phyloP scores from a whole-genome alignment of 2,329 filamentous ascomycete genomes.

The Talaromyces atroroseus region DNA sequence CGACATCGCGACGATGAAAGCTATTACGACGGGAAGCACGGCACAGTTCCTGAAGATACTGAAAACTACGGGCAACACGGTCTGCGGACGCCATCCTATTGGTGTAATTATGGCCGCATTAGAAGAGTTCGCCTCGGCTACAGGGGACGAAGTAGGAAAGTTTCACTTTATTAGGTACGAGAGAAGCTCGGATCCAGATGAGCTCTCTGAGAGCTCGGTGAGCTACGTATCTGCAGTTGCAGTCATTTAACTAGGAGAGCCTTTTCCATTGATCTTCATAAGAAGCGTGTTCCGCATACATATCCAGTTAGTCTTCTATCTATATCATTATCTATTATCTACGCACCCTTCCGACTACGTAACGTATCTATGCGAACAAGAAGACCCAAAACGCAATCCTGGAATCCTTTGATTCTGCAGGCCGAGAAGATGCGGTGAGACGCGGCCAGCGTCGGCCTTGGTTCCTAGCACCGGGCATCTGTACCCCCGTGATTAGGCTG shows the following conservation, averaged over 20 bases:
- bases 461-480: too few relatives aligned
- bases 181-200: slow-evolving; percentile 69
- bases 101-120: slow-evolving; percentile 86
- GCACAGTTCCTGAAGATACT: slow-evolving; percentile 64
- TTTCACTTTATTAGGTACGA: slow-evolving; percentile 86
- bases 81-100: slow-evolving; percentile 92
- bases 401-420: neutral
- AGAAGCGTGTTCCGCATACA: neutral
- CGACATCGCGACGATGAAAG: slow-evolving; percentile 77
- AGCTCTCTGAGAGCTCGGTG: slow-evolving; percentile 72
- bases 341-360: neutral
- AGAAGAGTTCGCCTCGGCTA: slow-evolving; percentile 53
- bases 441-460: too few relatives aligned
- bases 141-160: slow-evolving; percentile 40
- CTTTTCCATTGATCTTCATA: neutral
- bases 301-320: neutral
- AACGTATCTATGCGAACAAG: neutral
- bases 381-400: neutral
- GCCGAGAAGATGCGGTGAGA: neutral
- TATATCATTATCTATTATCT: neutral
- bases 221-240: slow-evolving; percentile 95
- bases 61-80: slow-evolving; percentile 73
- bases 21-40: slow-evolving; percentile 72
- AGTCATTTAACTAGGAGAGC: slow-evolving; percentile 47
- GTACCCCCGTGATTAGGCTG: neutral